Evolutionary conservation across 179 eudicot genomes (phyloP).

Genomic region (Sideroxylon spinosum): DNA sequence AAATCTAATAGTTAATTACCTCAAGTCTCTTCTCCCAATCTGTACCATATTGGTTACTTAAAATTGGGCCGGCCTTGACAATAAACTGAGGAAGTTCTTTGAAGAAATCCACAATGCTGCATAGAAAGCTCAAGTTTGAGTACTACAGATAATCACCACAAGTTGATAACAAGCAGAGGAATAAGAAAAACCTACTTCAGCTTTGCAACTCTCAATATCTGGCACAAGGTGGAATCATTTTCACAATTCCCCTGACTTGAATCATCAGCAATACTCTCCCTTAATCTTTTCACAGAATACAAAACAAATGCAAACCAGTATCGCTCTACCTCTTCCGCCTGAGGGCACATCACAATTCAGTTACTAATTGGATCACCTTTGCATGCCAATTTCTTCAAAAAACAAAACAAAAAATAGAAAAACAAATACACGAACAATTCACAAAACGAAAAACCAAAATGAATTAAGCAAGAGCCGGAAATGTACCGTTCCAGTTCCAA

Average conservation of each 20-base stretch:
- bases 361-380: neutral
- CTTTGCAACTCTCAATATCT: slow-evolving; percentile 63
- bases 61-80: slow-evolving; percentile 59
- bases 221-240: slow-evolving; percentile 53
- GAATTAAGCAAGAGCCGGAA: neutral
- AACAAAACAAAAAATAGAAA: neutral
- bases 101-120: slow-evolving; percentile 78
- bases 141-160: neutral
- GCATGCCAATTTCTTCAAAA: neutral
- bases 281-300: slow-evolving; percentile 60
- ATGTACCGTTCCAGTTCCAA: slow-evolving; percentile 56
- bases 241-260: slow-evolving; percentile 24
- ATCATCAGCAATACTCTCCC: slow-evolving; percentile 21
- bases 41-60: slow-evolving; percentile 60
- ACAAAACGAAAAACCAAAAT: neutral
- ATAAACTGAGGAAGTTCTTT: slow-evolving; percentile 91
- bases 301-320: slow-evolving; percentile 84
- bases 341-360: slow-evolving; percentile 15
- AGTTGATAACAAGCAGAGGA: slow-evolving; percentile 5
- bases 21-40: slow-evolving; percentile 90
- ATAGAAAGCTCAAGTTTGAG: neutral
- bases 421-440: neutral
- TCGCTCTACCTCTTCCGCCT: slow-evolving; percentile 82
- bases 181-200: slow-evolving; percentile 49
- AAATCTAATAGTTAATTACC: slow-evolving; percentile 35